Evolutionary conservation across 257 asterid species (phyloP).

Genomic region (Ophiorrhiza pumila): DNA sequence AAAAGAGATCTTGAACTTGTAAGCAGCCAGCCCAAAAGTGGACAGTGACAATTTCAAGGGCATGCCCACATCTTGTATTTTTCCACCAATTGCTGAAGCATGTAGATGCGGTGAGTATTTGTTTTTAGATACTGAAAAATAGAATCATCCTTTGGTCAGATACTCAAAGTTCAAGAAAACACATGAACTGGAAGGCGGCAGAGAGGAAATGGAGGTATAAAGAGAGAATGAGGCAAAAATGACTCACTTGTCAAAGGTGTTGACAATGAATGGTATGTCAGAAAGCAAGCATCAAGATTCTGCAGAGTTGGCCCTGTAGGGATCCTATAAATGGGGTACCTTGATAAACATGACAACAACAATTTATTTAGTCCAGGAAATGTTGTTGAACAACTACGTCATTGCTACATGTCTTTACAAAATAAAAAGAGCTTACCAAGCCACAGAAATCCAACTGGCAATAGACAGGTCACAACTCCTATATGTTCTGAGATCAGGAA

Average conservation of each 20-base stretch:
- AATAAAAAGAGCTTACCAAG: conserved; percentile 53
- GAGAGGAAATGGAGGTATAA: neutral
- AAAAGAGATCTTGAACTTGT: conserved; percentile 65
- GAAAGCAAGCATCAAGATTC: conserved; percentile 84
- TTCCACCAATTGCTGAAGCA: conserved; percentile 32
- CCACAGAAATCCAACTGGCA: conserved; percentile 91
- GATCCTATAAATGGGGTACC: conserved; percentile 96
- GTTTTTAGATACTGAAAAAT: conserved; percentile 19
- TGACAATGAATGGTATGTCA: conserved; percentile 79
- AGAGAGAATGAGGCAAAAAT: conserved; percentile 11
- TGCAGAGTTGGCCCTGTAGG: conserved; percentile 91
- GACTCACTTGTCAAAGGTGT: conserved; percentile 60
- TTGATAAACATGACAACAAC: conserved; percentile 24
- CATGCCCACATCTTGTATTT: conserved; percentile 30
- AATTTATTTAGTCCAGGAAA: neutral
- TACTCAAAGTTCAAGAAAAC: neutral
- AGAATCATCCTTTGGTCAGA: neutral
- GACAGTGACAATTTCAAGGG: conserved; percentile 47
- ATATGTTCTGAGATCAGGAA: conserved; percentile 61
- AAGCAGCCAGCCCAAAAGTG: conserved; percentile 73
- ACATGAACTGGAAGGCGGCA: neutral
- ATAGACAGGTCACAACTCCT: conserved; percentile 79
- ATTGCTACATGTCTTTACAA: neutral
- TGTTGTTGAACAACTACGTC: neutral
- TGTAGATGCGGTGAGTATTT: conserved; percentile 20